A percentile compares a stretch with the other conserved stretches of the same genome.
These are phyloP conservation scores for Entoloma clypeatum DNA, from an alignment of 1,284 basidiomycete species.

Conservation along the genomic window DNA sequence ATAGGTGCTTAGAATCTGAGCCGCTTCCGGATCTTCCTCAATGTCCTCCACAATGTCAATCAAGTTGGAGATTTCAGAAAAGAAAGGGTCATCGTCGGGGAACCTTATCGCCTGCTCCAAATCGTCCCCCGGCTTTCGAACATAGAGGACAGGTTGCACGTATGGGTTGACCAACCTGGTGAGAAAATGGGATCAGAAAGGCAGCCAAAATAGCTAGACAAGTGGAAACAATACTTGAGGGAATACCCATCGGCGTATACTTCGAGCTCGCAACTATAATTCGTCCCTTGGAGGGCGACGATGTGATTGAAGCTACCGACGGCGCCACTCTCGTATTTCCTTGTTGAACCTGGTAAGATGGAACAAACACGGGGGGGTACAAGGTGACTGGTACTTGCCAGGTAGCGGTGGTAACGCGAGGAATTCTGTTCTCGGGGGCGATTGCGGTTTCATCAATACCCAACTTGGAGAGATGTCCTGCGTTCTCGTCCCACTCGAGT, in stretches of 20 bases:
- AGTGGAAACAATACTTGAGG: conserved; percentile 50
- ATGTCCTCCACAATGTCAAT: conserved; percentile 82
- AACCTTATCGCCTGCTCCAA: conserved; percentile 74
- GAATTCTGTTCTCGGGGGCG: conserved; percentile 73
- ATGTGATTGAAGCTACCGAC: conserved; percentile 88
- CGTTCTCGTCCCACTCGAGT: conserved; percentile 87
- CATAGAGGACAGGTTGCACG: conserved; percentile 77
- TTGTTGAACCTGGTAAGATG: conserved; percentile 4
- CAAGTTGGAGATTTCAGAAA: conserved; percentile 84
- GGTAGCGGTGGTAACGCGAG: conserved; percentile 75
- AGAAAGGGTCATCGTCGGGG: conserved; percentile 89
- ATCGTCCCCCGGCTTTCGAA: conserved; percentile 85
- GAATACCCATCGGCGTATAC: conserved; percentile 87
- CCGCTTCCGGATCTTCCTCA: conserved; percentile 65
- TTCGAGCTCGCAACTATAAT: conserved; percentile 92
- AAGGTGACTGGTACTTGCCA: conserved; percentile 45
- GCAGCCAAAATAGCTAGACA: conserved; percentile 5
- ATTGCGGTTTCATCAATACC: conserved; percentile 79
- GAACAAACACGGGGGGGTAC: background rate
- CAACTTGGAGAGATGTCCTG: conserved; percentile 82
- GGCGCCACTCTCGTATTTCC: conserved; percentile 93
- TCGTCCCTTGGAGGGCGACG: conserved; percentile 83
- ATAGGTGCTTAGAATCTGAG: conserved; percentile 69
- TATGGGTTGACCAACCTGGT: conserved; percentile 83
- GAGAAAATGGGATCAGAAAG: background rate